phyloP scores from a whole-genome alignment of 306 rosid species.

The Cucurbita moschata region DNA sequence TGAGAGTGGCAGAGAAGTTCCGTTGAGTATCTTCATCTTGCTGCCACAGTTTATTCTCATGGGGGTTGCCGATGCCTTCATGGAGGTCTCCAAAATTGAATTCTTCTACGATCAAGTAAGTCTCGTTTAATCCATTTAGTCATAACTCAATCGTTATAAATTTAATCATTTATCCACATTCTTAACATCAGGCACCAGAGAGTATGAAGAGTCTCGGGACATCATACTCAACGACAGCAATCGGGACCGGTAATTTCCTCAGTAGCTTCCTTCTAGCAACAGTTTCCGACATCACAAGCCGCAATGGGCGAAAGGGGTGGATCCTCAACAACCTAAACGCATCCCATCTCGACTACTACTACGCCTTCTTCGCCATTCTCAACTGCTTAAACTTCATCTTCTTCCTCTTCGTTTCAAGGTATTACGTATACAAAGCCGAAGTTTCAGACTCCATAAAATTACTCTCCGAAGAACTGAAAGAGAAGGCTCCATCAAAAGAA shows the following conservation, averaged over 20 bases:
- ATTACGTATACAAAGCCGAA: not conserved
- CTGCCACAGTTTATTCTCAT: conserved; percentile 15
- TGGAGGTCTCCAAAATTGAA: conserved; percentile 11
- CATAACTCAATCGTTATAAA: no score
- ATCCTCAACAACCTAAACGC: not conserved
- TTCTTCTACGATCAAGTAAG: conserved; percentile 12
- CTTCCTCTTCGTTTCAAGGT: not conserved
- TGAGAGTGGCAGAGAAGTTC: conserved; percentile 6
- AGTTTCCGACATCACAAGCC: not conserved
- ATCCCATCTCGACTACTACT: conserved; percentile 4
- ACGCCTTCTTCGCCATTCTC: not conserved
- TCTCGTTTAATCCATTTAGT: no score
- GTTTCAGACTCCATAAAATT: not conserved
- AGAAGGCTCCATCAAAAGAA: conserved; percentile 7
- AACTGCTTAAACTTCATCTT: not conserved
- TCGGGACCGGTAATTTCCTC: conserved; percentile 7
- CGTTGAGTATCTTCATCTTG: conserved; percentile 11
- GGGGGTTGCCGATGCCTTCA: conserved; percentile 13
- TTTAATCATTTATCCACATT: not conserved
- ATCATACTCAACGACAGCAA: conserved; percentile 3
- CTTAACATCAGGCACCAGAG: conserved; percentile 9
- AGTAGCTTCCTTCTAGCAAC: conserved; percentile 7
- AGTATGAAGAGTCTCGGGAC: conserved; percentile 13
- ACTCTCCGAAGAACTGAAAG: not conserved
- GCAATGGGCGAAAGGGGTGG: not conserved